Evolutionary conservation across 2,329 filamentous ascomycete species (phyloP).

Genomic region (Parastagonospora avenae): DNA sequence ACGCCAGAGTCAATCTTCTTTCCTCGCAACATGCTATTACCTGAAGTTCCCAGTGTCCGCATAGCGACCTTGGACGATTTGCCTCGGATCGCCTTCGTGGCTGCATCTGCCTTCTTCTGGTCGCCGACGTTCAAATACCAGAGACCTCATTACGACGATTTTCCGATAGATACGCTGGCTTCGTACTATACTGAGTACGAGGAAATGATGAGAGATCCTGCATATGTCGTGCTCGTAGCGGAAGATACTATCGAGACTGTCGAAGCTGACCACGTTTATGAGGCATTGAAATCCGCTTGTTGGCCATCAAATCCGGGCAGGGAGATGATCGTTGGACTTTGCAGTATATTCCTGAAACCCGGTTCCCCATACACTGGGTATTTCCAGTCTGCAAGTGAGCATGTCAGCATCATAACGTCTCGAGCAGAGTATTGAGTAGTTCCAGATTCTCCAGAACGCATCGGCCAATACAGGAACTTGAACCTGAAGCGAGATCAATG

Average conservation of each 20-base stretch:
- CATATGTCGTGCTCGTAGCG: slow-evolving; percentile 21
- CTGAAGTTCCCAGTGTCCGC: slow-evolving; percentile 24
- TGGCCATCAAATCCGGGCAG: not conserved
- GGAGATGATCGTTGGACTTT: slow-evolving; percentile 31
- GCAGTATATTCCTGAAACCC: slow-evolving; percentile 27
- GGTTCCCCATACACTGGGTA: slow-evolving; percentile 22
- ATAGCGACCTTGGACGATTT: slow-evolving; percentile 30
- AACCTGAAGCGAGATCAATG: slow-evolving; percentile 25
- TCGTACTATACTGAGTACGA: slow-evolving; percentile 25
- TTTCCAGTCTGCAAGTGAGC: slow-evolving; percentile 26
- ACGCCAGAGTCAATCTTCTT: not conserved
- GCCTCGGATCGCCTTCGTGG: slow-evolving; percentile 32
- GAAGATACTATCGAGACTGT: slow-evolving; percentile 16
- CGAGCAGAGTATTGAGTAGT: slow-evolving; percentile 7
- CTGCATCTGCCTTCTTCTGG: slow-evolving; percentile 35
- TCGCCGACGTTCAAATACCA: slow-evolving; percentile 39
- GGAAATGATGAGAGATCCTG: slow-evolving; percentile 16
- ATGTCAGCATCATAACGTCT: slow-evolving; percentile 8
- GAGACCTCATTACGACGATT: slow-evolving; percentile 23
- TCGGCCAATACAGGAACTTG: not conserved
- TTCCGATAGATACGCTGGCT: slow-evolving; percentile 29
- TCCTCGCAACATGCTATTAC: slow-evolving; percentile 14
- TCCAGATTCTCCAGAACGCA: slow-evolving; percentile 5
- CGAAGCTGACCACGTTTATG: slow-evolving; percentile 24
- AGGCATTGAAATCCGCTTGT: slow-evolving; percentile 23